Base-by-base conservation (phyloP, 495 filamentous ascomycete genomes). In the Chaetomium tenue region DNA sequence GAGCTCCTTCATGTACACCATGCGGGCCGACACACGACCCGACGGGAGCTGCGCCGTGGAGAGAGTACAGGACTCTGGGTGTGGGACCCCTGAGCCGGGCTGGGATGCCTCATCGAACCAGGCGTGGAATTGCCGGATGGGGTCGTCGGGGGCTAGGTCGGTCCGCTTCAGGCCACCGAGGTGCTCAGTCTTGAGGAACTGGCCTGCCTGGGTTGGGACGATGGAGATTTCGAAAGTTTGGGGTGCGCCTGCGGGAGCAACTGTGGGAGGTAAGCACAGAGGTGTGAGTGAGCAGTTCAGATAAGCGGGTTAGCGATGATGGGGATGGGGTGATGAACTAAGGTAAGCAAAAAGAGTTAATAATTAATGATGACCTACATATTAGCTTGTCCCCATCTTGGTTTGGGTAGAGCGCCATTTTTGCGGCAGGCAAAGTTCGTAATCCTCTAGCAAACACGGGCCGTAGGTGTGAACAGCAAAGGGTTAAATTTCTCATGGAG, bases 1-100 rank as follows among this genome's bases (percentile, higher is more conserved):
- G 26, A 91, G 83, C 74, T 92, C 89, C 73, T 98, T 98, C 37
- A 98, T 81, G 75, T 98, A 98, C 59, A 98, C 91, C 64, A 89
- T 83, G 53, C 94, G 90, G 12, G 90, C 85, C 64, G 88, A 91
- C 44, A 97, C 88, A 37, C 88, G 86, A 60, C 94, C 94, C 0
- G 87, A 90, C 22, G 93, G 94, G 5, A 98, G 81, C n/a, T 79
- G 79, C 1, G 94, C 92, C 8, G 93, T 98, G 15, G 94, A 88
- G 0, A 98, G 79, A 20, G 85, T 89, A 65, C 87, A 86, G 37
- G 82, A 89, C 84, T 91, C 93, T 64, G 82, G 93, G 65, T 92
- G 89, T 59, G 85, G 82, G 55, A 92, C 83, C 18, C 79, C 73
- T 16, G 71, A 69, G 37, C 59, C 79, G 66, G 64, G 70, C 16